These are phyloP conservation scores for Hypericum perforatum DNA, from an alignment of 345 rosid species.

Conservation along the genomic window DNA sequence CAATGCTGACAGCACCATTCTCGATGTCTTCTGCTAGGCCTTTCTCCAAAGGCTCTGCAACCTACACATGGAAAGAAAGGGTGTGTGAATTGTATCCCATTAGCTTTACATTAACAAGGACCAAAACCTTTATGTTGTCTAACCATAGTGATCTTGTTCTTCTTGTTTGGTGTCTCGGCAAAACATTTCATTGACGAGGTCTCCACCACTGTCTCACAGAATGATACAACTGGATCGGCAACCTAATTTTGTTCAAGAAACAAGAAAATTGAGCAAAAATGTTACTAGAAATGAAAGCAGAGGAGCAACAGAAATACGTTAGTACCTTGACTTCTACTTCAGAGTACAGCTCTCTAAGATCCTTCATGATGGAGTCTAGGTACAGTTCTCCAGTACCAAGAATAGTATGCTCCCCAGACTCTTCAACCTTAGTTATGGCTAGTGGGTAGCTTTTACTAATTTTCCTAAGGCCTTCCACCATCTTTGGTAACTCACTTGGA, in stretches of 20 bases:
- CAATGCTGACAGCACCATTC: constrained; percentile 76
- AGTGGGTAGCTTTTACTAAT: constrained; percentile 98
- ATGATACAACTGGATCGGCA: constrained; percentile 96
- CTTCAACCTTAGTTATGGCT: constrained; percentile 94
- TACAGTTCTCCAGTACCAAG: constrained; percentile 94
- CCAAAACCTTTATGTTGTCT: constrained; percentile 6
- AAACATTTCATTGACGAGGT: constrained; percentile 96
- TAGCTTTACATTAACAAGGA: neutral
- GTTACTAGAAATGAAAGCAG: neutral
- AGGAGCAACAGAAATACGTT: constrained; percentile 5
- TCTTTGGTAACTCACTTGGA: constrained; percentile 96
- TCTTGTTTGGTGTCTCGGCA: constrained; percentile 98
- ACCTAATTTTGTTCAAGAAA: constrained; percentile 38
- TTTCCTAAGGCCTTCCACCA: constrained; percentile 99
- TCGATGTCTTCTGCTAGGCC: constrained; percentile 97
- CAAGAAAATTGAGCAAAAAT: neutral
- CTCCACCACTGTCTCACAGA: constrained; percentile 98
- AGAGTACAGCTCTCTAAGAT: constrained; percentile 93
- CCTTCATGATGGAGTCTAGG: constrained; percentile 96
- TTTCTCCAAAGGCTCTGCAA: constrained; percentile 94
- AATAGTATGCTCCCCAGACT: constrained; percentile 96
- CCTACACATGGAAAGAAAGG: constrained; percentile 37
- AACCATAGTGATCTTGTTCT: constrained; percentile 95
- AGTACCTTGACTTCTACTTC: constrained; percentile 98
- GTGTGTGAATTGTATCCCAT: neutral